Percentiles rank a stretch among this genome's conserved stretches.
Evolutionary conservation across 2,329 filamentous ascomycete genomes (phyloP).

Genomic region (Aspergillus calidoustus): DNA sequence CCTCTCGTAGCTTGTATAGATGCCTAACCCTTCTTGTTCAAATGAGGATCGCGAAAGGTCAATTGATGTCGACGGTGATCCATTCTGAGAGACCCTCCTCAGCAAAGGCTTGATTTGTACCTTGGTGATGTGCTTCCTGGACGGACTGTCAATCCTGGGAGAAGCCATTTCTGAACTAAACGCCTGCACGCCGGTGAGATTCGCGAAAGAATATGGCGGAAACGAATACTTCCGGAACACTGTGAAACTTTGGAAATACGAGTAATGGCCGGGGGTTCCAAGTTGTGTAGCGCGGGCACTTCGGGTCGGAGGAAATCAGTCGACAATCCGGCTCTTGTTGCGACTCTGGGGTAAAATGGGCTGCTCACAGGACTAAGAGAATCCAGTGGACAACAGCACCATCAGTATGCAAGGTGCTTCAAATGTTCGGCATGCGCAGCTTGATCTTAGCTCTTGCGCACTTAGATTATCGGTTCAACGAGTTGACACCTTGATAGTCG

Average conservation of each 20-base stretch:
- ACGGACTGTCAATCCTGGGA: slow-evolving; percentile 24
- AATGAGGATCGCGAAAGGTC: slow-evolving; percentile 60
- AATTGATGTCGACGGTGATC: slow-evolving; percentile 52
- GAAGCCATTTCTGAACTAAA: slow-evolving; percentile 18
- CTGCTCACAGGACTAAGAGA: neutral
- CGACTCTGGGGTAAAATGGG: neutral
- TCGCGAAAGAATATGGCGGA: no score
- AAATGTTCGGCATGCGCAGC: no score
- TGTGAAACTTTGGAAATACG: no score
- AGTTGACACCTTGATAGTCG: neutral
- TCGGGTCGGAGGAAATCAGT: no score
- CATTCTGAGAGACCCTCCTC: slow-evolving; percentile 57
- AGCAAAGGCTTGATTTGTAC: slow-evolving; percentile 61
- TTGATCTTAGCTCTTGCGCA: no score
- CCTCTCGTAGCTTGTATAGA: slow-evolving; percentile 46
- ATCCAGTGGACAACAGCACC: neutral
- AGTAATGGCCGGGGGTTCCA: no score
- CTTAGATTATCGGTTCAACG: neutral
- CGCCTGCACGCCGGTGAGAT: no score
- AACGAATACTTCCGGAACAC: no score
- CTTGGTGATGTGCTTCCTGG: slow-evolving; percentile 30
- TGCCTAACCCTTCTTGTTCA: slow-evolving; percentile 63
- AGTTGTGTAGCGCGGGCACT: no score
- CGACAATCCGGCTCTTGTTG: neutral
- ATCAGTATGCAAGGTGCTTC: neutral